These are phyloP conservation scores for Sanghuangporus weigelae DNA, from an alignment of 1,284 basidiomycete species.

Conservation along the genomic window DNA sequence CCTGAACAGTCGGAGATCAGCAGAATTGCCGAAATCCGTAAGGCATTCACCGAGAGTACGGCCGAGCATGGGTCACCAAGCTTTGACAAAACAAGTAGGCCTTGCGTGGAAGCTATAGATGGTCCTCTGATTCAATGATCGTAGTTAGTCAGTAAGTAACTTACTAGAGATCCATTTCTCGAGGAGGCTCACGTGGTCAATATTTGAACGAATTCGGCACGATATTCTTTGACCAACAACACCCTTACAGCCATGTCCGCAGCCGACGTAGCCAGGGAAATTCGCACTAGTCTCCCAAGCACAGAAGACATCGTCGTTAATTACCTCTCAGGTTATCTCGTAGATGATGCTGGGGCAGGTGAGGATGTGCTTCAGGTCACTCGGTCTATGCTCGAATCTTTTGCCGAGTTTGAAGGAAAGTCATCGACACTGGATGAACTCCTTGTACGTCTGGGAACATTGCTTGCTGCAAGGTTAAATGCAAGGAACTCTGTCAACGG, in stretches of 20 bases:
- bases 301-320: conserved; percentile 92
- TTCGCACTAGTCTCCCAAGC: conserved; percentile 75
- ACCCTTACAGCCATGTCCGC: conserved; percentile 42
- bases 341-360: conserved; percentile 91
- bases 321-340: conserved; percentile 88
- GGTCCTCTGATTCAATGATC: neutral
- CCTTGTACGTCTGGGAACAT: conserved; percentile 59
- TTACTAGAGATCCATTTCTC: neutral
- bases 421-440: conserved; percentile 57
- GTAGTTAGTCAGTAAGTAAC: neutral
- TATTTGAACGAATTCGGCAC: neutral
- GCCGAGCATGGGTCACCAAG: too few relatives aligned
- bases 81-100: too few relatives aligned
- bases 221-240: neutral
- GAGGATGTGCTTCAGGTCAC: conserved; percentile 83
- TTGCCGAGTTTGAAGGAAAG: conserved; percentile 43
- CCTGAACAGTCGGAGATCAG: too few relatives aligned
- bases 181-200: neutral
- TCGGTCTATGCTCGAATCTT: conserved; percentile 68
- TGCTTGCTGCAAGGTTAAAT: conserved; percentile 57
- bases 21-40: too few relatives aligned
- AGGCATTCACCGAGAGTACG: too few relatives aligned
- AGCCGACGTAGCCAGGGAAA: conserved; percentile 72
- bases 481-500: conserved; percentile 40
- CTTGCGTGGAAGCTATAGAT: too few relatives aligned